Conservation (phyloP, 2,329 filamentous ascomycete species). For the Fusarium incarnatum region DNA sequence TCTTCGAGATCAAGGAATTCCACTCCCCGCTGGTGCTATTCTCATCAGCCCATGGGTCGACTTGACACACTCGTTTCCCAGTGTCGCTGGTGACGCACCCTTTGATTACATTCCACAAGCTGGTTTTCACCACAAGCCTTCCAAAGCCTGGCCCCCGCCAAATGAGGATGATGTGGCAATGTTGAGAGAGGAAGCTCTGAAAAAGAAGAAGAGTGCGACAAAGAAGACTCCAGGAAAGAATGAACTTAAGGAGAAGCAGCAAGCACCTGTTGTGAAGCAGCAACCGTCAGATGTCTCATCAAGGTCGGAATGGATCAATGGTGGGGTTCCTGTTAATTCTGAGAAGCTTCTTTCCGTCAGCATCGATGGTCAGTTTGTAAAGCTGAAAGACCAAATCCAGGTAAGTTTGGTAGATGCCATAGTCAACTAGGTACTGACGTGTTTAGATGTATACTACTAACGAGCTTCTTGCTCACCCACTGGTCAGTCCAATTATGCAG, state of each 20-base stretch:
- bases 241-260: constrained; percentile 50
- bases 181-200: constrained; percentile 63
- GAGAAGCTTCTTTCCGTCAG: constrained; percentile 68
- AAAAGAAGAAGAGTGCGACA: constrained; percentile 47
- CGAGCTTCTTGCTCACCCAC: constrained; percentile 82
- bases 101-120: constrained; percentile 89
- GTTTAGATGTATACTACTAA: constrained; percentile 81
- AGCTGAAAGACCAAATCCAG: constrained; percentile 92
- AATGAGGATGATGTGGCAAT: constrained; percentile 78
- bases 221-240: constrained; percentile 40
- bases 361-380: constrained; percentile 76
- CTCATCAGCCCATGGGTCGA: constrained; percentile 97
- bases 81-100: constrained; percentile 76
- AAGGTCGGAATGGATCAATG: constrained; percentile 45
- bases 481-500: constrained; percentile 90
- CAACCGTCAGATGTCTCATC: constrained; percentile 36
- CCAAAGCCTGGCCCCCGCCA: constrained; percentile 90
- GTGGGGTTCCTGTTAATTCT: constrained; percentile 45
- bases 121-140: constrained; percentile 93
- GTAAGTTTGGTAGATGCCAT: constrained; percentile 56
- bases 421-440: constrained; percentile 25
- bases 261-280: constrained; percentile 49
- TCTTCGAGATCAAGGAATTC: constrained; percentile 83
- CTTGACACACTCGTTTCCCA: constrained; percentile 94
- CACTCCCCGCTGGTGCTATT: constrained; percentile 88